Percentiles rank a stretch among this genome's conserved stretches.
phyloP scores from a whole-genome alignment of 2,329 filamentous ascomycete species.

The Botryotinia convoluta region DNA sequence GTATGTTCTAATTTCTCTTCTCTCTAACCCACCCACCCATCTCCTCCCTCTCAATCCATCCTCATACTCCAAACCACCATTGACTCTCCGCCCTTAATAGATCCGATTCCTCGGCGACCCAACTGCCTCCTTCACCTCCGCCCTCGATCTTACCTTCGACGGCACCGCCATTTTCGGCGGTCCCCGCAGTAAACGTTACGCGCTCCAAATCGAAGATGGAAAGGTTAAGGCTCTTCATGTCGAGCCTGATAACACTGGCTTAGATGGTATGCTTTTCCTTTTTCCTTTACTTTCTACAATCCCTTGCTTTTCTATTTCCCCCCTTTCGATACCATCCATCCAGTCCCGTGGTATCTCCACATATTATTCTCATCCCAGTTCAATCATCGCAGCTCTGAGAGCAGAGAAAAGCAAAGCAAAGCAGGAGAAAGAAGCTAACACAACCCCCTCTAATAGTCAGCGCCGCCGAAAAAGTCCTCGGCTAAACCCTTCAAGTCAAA shows the following conservation, averaged over 20 bases:
- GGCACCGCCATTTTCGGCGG: conserved; percentile 76
- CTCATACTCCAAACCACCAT: background rate
- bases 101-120: conserved; percentile 89
- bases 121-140: conserved; percentile 74
- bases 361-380: background rate
- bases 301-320: background rate
- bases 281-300: background rate
- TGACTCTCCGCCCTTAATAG: conserved; percentile 46
- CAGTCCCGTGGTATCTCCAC: background rate
- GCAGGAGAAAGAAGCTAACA: background rate
- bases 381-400: background rate
- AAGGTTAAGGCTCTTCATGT: conserved; percentile 79
- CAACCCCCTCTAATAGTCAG: conserved; percentile 41
- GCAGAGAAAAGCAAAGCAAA: background rate
- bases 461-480: conserved; percentile 49
- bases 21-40: conserved; percentile 43
- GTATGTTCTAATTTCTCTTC: conserved; percentile 72
- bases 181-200: conserved; percentile 82
- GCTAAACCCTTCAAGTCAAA: conserved; percentile 28
- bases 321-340: background rate
- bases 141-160: conserved; percentile 81
- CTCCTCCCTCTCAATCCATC: background rate
- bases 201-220: conserved; percentile 77
- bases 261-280: conserved; percentile 57
- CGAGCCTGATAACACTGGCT: conserved; percentile 85